Evolutionary conservation across 1,139 yeast genomes (phyloP), one percentile per base, ranked within the genome.

Genomic region (Yamadazyma diospyri): DNA sequence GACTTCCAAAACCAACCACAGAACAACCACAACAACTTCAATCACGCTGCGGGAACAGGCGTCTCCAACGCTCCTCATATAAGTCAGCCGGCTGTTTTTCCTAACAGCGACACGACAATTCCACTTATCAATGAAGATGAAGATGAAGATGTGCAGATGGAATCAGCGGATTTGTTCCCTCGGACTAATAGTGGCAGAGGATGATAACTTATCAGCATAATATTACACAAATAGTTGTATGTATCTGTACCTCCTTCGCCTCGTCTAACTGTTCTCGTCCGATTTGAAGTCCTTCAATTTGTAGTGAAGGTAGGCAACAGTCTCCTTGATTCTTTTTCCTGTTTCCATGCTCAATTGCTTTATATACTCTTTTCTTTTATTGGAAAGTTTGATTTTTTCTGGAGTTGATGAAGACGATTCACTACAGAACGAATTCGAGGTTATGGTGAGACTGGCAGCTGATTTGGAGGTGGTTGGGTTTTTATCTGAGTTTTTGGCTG

Each of bases 21-120:
- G 15, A 13, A 14, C n/a, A 6, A n/a, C n/a, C 2, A 6, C 9
- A 15, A 17, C 9, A 14, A 16, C 9, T 12, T 12, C 31, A 29
- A 21, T 30, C 34, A 10, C 23, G 14, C 27, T 25, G 28, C 33
- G 5, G 24, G 27, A 19, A 20, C 21, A 8, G 33, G 27, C 23
- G 40, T 34, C 10, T 32, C 45, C 17, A 61, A 65, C 46, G 73
- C 72, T 6, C 74, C 73, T 3, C 73, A 65, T 29, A 63, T 67
- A 10, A 47, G 48, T 19, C 73, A 67, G 38, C 70, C 70, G 5
- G 63, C 73, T 5, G 70, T 66, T 2, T 68, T 68, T 37, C 64
- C 64, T 2, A 53, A 47, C 38, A 63, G 53, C 11, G 57, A 55
- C 25, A 50, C 50, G 30, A 41, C 46, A 1, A 48, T 57, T 12